A percentile compares a stretch with the other conserved stretches of the same genome.
Conservation (phyloP, 1,284 basidiomycete species). For the Lignosus rhinocerotis region DNA sequence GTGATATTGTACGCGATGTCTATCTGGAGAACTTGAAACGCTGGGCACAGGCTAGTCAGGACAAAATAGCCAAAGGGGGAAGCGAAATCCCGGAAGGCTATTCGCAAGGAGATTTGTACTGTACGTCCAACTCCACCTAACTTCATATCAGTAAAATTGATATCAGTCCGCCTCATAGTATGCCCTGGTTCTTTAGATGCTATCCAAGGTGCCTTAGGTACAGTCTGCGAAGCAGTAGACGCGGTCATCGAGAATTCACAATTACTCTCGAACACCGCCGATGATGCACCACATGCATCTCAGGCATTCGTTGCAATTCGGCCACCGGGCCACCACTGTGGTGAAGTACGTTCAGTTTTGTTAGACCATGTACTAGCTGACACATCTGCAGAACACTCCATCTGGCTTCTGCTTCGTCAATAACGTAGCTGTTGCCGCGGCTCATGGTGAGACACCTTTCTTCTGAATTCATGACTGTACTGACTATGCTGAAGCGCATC, state of each 20-base stretch:
- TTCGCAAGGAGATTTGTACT: slow-evolving; percentile 83
- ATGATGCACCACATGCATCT: background rate
- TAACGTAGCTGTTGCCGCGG: slow-evolving; percentile 88
- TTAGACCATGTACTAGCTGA: background rate
- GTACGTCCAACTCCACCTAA: slow-evolving; percentile 44
- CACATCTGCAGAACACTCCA: slow-evolving; percentile 57
- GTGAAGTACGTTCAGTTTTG: slow-evolving; percentile 44
- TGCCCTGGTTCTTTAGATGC: slow-evolving; percentile 71
- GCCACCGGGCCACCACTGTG: slow-evolving; percentile 92
- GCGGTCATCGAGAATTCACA: slow-evolving; percentile 41
- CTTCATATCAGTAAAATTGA: background rate
- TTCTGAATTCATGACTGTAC: background rate
- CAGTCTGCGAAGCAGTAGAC: slow-evolving; percentile 86
- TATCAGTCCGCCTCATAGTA: slow-evolving; percentile 43
- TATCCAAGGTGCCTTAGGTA: slow-evolving; percentile 75
- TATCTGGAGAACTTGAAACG: slow-evolving; percentile 63
- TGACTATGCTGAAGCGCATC: slow-evolving; percentile 57
- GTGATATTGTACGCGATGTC: slow-evolving; percentile 64
- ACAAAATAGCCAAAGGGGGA: slow-evolving; percentile 62
- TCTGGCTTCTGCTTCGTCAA: slow-evolving; percentile 95
- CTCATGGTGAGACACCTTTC: slow-evolving; percentile 64
- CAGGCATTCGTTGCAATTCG: slow-evolving; percentile 82
- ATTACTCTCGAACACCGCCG: slow-evolving; percentile 2
- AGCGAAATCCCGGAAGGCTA: slow-evolving; percentile 80
- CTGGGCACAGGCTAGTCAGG: slow-evolving; percentile 67